These are phyloP conservation scores for Isoetes engelmannii DNA, from an alignment of 83 land plant genomes.

Conservation along the genomic window DNA sequence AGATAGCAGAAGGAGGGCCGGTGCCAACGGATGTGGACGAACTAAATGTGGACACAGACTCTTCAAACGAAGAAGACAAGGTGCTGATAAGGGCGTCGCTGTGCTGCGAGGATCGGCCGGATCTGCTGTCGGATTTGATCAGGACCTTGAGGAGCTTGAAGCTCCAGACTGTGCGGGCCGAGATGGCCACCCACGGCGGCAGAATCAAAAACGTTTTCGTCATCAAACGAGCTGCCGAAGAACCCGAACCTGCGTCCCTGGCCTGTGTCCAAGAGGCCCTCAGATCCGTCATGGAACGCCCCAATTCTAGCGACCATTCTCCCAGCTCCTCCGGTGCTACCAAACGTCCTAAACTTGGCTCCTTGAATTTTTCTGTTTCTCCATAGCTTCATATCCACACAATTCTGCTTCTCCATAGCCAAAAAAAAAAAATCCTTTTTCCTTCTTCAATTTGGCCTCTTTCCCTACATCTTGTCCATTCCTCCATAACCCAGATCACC, in stretches of 20 bases:
- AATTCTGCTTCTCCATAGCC: too few relatives aligned
- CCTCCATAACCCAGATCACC: too few relatives aligned
- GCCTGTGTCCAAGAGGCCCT: conserved; percentile 15
- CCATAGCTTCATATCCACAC: too few relatives aligned
- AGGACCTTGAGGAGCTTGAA: conserved; percentile 53
- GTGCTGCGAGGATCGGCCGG: conserved; percentile 78
- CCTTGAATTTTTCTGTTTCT: too few relatives aligned
- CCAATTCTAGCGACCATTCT: conserved; percentile 20
- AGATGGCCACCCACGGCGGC: conserved; percentile 79
- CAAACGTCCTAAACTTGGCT: too few relatives aligned
- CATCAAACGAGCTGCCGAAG: conserved; percentile 29
- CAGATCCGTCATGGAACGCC: conserved; percentile 14
- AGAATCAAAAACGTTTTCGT: conserved; percentile 59
- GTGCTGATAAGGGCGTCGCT: conserved; percentile 55
- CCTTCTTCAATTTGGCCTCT: too few relatives aligned
- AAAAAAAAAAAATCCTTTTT: too few relatives aligned
- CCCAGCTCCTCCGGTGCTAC: background rate
- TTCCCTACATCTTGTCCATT: too few relatives aligned
- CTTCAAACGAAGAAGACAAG: conserved; percentile 26
- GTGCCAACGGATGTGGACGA: conserved; percentile 62
- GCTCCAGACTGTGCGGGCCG: conserved; percentile 58
- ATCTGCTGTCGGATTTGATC: conserved; percentile 69
- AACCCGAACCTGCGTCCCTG: background rate
- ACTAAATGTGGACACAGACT: conserved; percentile 39
- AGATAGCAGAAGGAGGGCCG: conserved; percentile 37